Evolutionary conservation across 2,329 filamentous ascomycete species (phyloP).

Genomic region (Colletotrichum camelliae): DNA sequence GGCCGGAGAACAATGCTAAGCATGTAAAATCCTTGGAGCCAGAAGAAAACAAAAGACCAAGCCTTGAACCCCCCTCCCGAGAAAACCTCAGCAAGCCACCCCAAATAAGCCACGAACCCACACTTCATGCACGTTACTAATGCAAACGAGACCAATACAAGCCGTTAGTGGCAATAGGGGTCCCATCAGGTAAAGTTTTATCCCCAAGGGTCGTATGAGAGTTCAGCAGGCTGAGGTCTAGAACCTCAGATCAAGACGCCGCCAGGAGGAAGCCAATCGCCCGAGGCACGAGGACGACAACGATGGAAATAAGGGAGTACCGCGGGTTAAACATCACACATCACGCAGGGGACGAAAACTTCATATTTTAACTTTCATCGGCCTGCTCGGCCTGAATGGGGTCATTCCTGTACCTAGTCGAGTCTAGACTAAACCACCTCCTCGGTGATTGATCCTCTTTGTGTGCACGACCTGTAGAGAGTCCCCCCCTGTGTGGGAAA

Average conservation of each 20-base stretch:
- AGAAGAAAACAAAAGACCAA: not conserved
- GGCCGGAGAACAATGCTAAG: not conserved
- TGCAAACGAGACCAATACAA: not conserved
- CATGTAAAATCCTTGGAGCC: not conserved
- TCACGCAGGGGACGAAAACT: not conserved
- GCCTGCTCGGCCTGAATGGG: slow-evolving; percentile 10
- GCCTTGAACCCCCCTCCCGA: not conserved
- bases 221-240: not conserved
- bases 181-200: not conserved
- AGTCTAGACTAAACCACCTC: not conserved
- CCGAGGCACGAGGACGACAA: not conserved
- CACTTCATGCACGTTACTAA: not conserved
- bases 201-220: not conserved
- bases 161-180: not conserved
- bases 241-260: not conserved
- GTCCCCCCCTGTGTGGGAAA: not conserved
- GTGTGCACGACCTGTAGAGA: slow-evolving; percentile 4
- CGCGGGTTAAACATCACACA: not conserved
- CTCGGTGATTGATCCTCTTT: not conserved
- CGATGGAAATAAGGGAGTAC: not conserved
- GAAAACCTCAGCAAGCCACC: not conserved
- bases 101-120: not conserved
- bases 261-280: not conserved
- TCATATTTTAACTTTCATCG: not conserved
- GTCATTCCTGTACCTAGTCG: slow-evolving; percentile 8